Percentiles rank a stretch among this genome's conserved stretches.
These are phyloP conservation scores for Podosphaera leucotricha DNA, from an alignment of 2,329 filamentous ascomycete species.

Conservation along the genomic window DNA sequence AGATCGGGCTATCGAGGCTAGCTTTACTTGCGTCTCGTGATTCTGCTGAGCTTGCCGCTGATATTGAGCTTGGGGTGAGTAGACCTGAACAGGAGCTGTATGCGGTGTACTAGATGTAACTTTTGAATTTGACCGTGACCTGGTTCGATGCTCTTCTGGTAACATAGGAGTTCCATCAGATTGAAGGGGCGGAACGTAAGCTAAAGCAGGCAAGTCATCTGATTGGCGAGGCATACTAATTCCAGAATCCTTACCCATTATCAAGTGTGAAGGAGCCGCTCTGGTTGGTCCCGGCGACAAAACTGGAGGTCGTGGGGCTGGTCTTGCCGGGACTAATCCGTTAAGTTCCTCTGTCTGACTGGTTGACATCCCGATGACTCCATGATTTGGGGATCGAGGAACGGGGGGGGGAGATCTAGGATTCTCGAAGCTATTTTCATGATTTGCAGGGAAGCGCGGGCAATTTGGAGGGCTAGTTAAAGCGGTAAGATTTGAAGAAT, in stretches of 20 bases:
- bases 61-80: conserved; percentile 21
- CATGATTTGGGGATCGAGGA: conserved; percentile 24
- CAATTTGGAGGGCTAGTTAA: conserved; percentile 60
- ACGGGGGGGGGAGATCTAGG: conserved; percentile 81
- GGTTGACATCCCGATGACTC: conserved; percentile 8
- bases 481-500: conserved; percentile 27
- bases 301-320: conserved; percentile 68
- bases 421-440: conserved; percentile 91
- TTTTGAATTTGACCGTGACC: conserved; percentile 35
- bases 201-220: conserved; percentile 25
- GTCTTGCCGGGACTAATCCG: conserved; percentile 51
- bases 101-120: conserved; percentile 25
- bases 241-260: conserved; percentile 35
- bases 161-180: conserved; percentile 25
- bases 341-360: conserved; percentile 29
- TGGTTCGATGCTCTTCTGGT: conserved; percentile 41
- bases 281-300: conserved; percentile 43
- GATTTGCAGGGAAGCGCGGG: conserved; percentile 69
- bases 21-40: conserved; percentile 47
- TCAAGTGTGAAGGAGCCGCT: conserved; percentile 30
- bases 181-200: conserved; percentile 14
- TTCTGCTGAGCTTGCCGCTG: conserved; percentile 55
- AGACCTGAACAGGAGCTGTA: conserved; percentile 8
- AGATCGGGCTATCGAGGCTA: conserved; percentile 45
- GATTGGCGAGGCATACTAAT: conserved; percentile 34